phyloP scores from a whole-genome alignment of 2,329 filamentous ascomycete genomes.

The Sclerotinia nivalis region DNA sequence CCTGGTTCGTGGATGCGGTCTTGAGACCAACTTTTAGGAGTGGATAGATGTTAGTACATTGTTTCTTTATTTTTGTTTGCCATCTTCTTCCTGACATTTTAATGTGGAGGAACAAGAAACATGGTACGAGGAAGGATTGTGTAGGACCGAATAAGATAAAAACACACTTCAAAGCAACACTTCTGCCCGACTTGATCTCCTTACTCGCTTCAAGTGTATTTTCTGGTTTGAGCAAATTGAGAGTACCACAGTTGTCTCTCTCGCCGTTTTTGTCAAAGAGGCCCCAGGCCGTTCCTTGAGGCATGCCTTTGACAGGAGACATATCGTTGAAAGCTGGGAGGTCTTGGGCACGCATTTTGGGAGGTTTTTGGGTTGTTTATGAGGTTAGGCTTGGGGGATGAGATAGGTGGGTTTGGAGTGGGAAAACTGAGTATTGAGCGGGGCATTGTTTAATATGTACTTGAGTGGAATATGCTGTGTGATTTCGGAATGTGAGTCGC shows the following conservation, averaged over 20 bases:
- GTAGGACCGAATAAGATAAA: background rate
- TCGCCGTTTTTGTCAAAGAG: constrained; percentile 44
- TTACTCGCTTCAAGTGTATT: constrained; percentile 44
- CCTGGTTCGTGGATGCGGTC: constrained; percentile 28
- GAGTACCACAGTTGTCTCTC: constrained; percentile 47
- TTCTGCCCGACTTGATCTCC: constrained; percentile 46
- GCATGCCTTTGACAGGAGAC: constrained; percentile 46
- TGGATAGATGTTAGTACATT: constrained; percentile 9
- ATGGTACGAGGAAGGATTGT: background rate
- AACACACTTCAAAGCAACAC: constrained; percentile 38
- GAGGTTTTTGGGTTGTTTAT: background rate
- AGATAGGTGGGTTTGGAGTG: background rate
- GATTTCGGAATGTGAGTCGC: background rate
- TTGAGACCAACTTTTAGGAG: constrained; percentile 26
- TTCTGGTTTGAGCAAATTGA: constrained; percentile 49
- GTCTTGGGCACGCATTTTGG: constrained; percentile 7
- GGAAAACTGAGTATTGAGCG: no score
- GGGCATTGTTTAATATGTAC: background rate
- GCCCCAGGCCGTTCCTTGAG: constrained; percentile 48
- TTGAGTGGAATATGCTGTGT: background rate
- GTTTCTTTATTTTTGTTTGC: background rate
- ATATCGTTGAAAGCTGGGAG: constrained; percentile 43
- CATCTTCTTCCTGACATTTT: background rate
- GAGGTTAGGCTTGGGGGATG: no score
- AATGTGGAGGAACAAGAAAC: background rate